Base-by-base conservation (phyloP, 306 rosid species). In the Hippophae rhamnoides region DNA sequence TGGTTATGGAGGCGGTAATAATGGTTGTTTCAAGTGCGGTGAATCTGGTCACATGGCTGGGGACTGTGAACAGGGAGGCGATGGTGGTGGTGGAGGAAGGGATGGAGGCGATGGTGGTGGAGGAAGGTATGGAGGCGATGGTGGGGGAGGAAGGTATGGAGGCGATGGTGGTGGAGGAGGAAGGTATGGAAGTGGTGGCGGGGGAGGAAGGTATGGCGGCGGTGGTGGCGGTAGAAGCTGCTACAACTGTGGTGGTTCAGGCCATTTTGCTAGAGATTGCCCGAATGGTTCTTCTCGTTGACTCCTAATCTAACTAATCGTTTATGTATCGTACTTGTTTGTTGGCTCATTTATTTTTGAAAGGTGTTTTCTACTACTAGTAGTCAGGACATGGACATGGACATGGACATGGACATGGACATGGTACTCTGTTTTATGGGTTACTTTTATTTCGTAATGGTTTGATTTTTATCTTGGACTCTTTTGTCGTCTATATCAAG, bases 181-280 rank as follows among this genome's bases (percentile, higher is more conserved):
- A 0, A 43, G 63, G 0, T 69, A 72, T 0, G 64, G 82, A 0
- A 69, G 63, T 1, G 81, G 82, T 0, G 82, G 82, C 1, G 82
- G 84, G 0, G 79, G 77, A 0, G 53, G 69, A 0, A 43, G 72
- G 2, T 64, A 65, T 1, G 45, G 57, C 0, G 69, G 74, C 0
- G 80, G 81, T 0, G 74, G 95, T 0, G 88, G 80, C 0, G 74
- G 76, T 0, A 78, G 80, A 0, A 58, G 63, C 60, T 81, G 86
- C 72, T 78, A 64, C 51, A 76, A 70, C 70, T 81, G 83, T 54
- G 86, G 86, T 1, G 86, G 50, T 6, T 46, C 78, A 47, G 86
- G 86, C 11, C 86, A 81, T 71, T 81, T 81, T 26, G 86, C 86
- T 1, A 63, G 86, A 57, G 86, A 81, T 46, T 81, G 86, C 66